Evolutionary conservation across 495 filamentous ascomycete genomes (phyloP).

Genomic region (Penicillium ucsense): DNA sequence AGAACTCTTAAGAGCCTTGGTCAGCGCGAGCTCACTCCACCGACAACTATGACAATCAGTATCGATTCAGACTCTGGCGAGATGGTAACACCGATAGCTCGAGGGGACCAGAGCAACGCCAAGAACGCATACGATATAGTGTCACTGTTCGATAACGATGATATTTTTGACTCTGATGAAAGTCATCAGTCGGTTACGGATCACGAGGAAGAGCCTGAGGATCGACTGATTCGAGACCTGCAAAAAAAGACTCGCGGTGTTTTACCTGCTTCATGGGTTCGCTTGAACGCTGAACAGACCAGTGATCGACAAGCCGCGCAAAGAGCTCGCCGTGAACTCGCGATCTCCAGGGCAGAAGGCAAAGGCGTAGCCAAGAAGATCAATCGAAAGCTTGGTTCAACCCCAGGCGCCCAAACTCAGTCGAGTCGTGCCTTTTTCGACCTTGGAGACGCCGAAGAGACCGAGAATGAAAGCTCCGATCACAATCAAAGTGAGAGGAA

Average conservation of each 20-base stretch:
- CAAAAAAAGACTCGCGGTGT: conserved; percentile 67
- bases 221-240: conserved; percentile 25
- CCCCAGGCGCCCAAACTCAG: conserved; percentile 6
- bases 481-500: conserved; percentile 2
- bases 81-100: background rate
- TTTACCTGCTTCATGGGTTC: conserved; percentile 82
- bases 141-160: conserved; percentile 12
- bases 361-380: conserved; percentile 39
- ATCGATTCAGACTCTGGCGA: conserved; percentile 13
- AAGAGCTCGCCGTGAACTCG: conserved; percentile 8
- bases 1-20: background rate
- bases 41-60: conserved; percentile 19
- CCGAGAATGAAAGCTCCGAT: conserved; percentile 28
- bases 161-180: conserved; percentile 12
- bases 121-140: conserved; percentile 1
- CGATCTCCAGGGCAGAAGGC: conserved; percentile 13
- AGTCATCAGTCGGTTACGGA: conserved; percentile 6
- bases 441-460: conserved; percentile 38
- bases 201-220: conserved; percentile 11
- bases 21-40: conserved; percentile 29
- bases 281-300: conserved; percentile 49
- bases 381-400: conserved; percentile 14
- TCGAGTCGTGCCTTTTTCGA: conserved; percentile 33
- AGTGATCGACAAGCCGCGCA: conserved; percentile 24
- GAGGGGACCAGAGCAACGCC: background rate